A percentile compares a stretch with the other conserved stretches of the same genome.
Conservation (phyloP, 306 rosid species). For the Mucuna pruriens region DNA sequence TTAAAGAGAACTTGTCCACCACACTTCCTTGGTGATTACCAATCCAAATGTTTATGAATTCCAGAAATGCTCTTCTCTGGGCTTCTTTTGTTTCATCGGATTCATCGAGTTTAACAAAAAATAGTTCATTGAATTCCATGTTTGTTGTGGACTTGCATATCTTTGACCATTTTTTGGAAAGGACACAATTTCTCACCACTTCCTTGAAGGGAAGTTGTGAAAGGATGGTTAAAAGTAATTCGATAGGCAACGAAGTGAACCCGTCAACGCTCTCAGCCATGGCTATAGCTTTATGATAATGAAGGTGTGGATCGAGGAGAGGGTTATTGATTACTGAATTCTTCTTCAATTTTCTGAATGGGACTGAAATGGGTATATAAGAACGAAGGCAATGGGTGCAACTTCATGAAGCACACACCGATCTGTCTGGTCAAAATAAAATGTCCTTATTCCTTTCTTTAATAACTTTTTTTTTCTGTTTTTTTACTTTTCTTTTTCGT, state of each 20-base stretch:
- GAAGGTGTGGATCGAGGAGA: neutral
- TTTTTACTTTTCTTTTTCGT: too few species aligned
- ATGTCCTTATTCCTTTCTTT: too few species aligned
- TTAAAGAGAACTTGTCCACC: conserved; percentile 27
- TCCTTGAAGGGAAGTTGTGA: conserved; percentile 39
- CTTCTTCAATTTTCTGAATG: too few species aligned
- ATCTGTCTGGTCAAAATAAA: too few species aligned
- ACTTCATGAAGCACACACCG: too few species aligned
- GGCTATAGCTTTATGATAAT: neutral
- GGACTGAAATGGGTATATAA: too few species aligned
- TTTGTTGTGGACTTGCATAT: neutral
- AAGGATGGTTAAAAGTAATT: conserved; percentile 17
- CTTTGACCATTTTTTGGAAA: conserved; percentile 8
- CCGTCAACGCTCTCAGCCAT: neutral
- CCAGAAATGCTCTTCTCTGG: neutral
- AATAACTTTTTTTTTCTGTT: too few species aligned
- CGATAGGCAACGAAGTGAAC: neutral
- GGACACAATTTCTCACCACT: conserved; percentile 16
- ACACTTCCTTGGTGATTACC: neutral
- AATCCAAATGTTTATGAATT: neutral
- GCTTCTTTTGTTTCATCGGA: neutral
- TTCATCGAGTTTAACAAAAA: neutral
- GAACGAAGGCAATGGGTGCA: too few species aligned
- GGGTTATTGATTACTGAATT: too few species aligned
- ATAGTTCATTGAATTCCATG: conserved; percentile 32